Evolutionary conservation across 805 yeast species (phyloP).

Genomic region (Kazachstania africana): DNA sequence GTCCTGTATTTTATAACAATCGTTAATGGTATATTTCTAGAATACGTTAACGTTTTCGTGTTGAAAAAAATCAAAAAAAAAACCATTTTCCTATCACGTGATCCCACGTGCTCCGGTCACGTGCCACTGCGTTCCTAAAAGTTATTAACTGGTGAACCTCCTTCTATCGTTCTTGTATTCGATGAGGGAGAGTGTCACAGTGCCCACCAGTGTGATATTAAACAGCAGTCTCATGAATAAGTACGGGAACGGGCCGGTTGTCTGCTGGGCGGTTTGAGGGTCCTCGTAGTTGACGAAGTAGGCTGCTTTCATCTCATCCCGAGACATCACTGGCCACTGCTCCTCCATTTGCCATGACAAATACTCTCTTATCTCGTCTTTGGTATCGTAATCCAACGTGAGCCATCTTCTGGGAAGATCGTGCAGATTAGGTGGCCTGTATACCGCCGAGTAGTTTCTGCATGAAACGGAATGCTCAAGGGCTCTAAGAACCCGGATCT

Average conservation of each 20-base stretch:
- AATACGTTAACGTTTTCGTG: too few species aligned
- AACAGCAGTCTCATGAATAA: constrained; percentile 15
- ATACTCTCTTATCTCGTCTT: constrained; percentile 29
- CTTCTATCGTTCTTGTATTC: too few species aligned
- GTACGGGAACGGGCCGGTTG: constrained; percentile 4
- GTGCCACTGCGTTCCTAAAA: too few species aligned
- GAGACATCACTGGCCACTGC: constrained; percentile 24
- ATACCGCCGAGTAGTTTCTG: too few species aligned
- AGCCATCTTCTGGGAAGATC: constrained; percentile 24
- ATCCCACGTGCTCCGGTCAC: too few species aligned
- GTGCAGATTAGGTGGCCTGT: constrained; percentile 24
- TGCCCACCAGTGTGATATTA: constrained; percentile 9
- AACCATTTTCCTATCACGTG: too few species aligned
- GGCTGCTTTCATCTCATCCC: constrained; percentile 20
- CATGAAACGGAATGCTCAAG: too few species aligned
- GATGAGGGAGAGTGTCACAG: too few species aligned
- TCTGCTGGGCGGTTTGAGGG: constrained; percentile 15
- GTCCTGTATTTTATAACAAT: constrained; percentile 15
- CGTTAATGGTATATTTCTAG: too few species aligned
- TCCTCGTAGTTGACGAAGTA: constrained; percentile 31
- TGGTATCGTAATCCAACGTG: constrained; percentile 22
- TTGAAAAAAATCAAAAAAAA: too few species aligned
- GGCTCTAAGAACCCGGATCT: too few species aligned
- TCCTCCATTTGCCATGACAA: constrained; percentile 23
- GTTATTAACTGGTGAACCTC: too few species aligned